A percentile compares a stretch with the other conserved stretches of the same genome.
Conservation (phyloP, 148 eudicot species). For the Camellia sinensis region DNA sequence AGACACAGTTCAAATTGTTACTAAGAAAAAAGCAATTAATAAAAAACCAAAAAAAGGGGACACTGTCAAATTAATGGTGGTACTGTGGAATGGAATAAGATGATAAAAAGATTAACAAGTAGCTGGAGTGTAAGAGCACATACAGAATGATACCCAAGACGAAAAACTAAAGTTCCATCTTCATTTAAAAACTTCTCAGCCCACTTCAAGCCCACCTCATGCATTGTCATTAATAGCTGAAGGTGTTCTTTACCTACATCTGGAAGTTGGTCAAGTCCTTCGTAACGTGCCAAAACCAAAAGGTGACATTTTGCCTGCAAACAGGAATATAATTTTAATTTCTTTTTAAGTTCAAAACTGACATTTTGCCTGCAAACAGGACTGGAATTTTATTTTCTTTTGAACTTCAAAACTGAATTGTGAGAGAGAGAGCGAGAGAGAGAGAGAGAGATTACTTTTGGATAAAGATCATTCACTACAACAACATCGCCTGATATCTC, state of each 20-base stretch:
- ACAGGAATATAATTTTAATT: not conserved
- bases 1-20: not conserved
- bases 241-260: constrained; percentile 67
- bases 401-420: not conserved
- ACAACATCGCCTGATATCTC: constrained; percentile 58
- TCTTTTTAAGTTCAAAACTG: not conserved
- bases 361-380: constrained; percentile 1
- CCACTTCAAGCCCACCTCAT: constrained; percentile 65
- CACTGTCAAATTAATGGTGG: not conserved
- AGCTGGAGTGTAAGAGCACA: constrained; percentile 17
- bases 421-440: constrained; percentile 11
- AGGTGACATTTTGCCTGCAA: constrained; percentile 72
- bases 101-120: not conserved
- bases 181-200: constrained; percentile 51
- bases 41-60: not conserved
- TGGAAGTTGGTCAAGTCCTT: constrained; percentile 65
- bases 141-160: constrained; percentile 93
- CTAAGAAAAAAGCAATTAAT: not conserved
- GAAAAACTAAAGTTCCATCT: constrained; percentile 58
- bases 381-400: not conserved
- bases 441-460: constrained; percentile 54
- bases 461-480: constrained; percentile 73
- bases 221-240: constrained; percentile 60
- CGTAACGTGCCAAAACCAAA: constrained; percentile 64
- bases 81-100: not conserved